Base-by-base conservation (phyloP, 2,329 filamentous ascomycete genomes). In the Acrodontium crateriforme region DNA sequence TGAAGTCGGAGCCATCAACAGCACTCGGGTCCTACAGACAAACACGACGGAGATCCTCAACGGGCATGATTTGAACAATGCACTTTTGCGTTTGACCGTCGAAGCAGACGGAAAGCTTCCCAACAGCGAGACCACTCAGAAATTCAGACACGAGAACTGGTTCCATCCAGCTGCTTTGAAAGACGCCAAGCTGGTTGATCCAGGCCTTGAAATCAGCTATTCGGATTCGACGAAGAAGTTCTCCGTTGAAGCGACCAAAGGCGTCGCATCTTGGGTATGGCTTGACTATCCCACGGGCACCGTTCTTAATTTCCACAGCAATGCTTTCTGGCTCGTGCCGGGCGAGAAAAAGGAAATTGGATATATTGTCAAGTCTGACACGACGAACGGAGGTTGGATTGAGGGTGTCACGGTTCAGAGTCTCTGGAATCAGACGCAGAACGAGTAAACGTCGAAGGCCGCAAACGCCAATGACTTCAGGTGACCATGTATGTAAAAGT, bases 261-360 rank as follows among this genome's bases (percentile, higher is more conserved):
- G 63, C 0, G 54, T 67, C 1, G 63, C 65, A 3, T 53, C 64
- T 3, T 70, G 65, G 52, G 67, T 66, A 1, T 71, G 66, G 66
- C 43, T 71, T 2, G 64, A 66, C 29, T 62, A 67, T 31, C 64
- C 65, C 1, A 47, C 55, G 2, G 60, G 59, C 1, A 52, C 57
- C 2, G 56, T 69, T 7, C 52, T 66, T 1, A 57, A 58, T 18
- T 73, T 71, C 34, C 59, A 67, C 5, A 52, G 59, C 1, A 71
- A 72, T 41, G 58, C 57, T 0, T 71, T 72, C 34, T 58, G 62
- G 43, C 40, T 72, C 18, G 37, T 51, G 22, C 52, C 54, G 13
- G 63, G 61, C 0, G 52, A 63, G 44, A 52, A 49, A 25, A 62
- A 54, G 39, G 49, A 55, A 27, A 41, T 71, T 5, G 47, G 47